Percentiles rank a stretch among this genome's conserved stretches.
These are phyloP conservation scores for Cystobasidium pallidum DNA, from an alignment of 1,284 basidiomycete species.

Conservation along the genomic window DNA sequence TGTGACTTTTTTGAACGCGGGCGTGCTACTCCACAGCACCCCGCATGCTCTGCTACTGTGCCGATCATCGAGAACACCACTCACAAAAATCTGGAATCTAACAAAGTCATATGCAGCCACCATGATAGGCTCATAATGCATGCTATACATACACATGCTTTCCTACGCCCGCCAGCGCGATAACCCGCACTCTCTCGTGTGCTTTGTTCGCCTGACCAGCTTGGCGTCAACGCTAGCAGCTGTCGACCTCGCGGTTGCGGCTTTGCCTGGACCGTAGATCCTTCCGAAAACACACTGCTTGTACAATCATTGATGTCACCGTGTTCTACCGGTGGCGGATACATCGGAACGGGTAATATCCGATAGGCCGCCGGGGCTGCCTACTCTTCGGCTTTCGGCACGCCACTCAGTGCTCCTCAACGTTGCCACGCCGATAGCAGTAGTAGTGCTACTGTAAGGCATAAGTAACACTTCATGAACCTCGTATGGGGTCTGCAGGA, in stretches of 20 bases:
- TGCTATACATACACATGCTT: not conserved
- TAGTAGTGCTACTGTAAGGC: too few relatives aligned
- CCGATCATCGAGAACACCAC: not conserved
- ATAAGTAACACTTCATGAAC: too few relatives aligned
- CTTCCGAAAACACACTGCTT: not conserved
- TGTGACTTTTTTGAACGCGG: not conserved
- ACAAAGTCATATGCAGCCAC: not conserved
- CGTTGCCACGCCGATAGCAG: too few relatives aligned
- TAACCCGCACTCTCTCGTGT: not conserved
- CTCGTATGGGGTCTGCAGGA: too few relatives aligned
- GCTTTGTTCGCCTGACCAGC: not conserved
- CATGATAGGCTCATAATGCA: not conserved
- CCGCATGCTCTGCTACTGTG: not conserved
- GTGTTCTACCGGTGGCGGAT: not conserved
- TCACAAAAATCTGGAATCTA: not conserved
- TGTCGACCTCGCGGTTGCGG: conserved; percentile 9
- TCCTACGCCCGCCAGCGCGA: not conserved
- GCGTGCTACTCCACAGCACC: not conserved
- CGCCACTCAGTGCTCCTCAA: too few relatives aligned
- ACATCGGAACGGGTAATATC: not conserved
- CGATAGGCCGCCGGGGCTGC: not conserved
- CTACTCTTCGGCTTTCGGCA: not conserved
- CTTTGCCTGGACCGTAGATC: not conserved
- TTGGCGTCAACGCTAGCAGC: not conserved
- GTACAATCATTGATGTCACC: conserved; percentile 4